These are phyloP conservation scores for Sicyos baderoa DNA, from an alignment of 306 rosid genomes.

Conservation along the genomic window DNA sequence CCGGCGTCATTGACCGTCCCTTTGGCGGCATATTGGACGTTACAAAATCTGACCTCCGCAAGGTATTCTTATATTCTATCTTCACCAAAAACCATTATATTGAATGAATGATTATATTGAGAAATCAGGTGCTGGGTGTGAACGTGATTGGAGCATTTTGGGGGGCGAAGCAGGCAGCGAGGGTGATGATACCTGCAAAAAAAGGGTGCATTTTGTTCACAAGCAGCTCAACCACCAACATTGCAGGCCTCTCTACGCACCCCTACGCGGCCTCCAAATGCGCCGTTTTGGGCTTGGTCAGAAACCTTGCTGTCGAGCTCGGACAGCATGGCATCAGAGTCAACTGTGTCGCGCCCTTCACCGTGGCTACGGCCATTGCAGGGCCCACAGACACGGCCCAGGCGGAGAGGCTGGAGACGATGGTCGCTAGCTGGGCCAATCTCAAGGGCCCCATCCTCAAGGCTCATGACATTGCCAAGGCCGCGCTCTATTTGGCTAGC, in stretches of 20 bases:
- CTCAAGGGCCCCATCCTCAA: slow-evolving; percentile 15
- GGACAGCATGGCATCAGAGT: slow-evolving; percentile 29
- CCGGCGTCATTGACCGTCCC: slow-evolving; percentile 26
- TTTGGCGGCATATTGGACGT: slow-evolving; percentile 17
- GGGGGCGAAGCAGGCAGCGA: slow-evolving; percentile 32
- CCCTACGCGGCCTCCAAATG: slow-evolving; percentile 28
- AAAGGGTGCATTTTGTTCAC: slow-evolving; percentile 31
- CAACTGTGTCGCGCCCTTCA: slow-evolving; percentile 27
- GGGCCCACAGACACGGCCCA: neutral
- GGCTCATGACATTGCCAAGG: slow-evolving; percentile 17
- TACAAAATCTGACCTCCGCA: slow-evolving; percentile 20
- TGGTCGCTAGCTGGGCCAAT: neutral
- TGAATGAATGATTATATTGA: no score
- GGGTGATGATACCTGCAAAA: slow-evolving; percentile 29
- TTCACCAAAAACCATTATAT: no score
- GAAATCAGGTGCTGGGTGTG: slow-evolving; percentile 17
- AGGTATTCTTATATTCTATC: no score
- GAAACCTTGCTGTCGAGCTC: slow-evolving; percentile 22
- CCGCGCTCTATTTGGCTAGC: slow-evolving; percentile 24
- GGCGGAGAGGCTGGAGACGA: neutral
- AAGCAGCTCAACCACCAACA: slow-evolving; percentile 15
- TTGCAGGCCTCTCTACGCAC: slow-evolving; percentile 26
- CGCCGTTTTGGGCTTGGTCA: slow-evolving; percentile 20
- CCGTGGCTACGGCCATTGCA: slow-evolving; percentile 10
- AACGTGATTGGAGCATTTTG: slow-evolving; percentile 29